phyloP scores from a whole-genome alignment of 148 eudicot species.

The Camellia granthamiana region DNA sequence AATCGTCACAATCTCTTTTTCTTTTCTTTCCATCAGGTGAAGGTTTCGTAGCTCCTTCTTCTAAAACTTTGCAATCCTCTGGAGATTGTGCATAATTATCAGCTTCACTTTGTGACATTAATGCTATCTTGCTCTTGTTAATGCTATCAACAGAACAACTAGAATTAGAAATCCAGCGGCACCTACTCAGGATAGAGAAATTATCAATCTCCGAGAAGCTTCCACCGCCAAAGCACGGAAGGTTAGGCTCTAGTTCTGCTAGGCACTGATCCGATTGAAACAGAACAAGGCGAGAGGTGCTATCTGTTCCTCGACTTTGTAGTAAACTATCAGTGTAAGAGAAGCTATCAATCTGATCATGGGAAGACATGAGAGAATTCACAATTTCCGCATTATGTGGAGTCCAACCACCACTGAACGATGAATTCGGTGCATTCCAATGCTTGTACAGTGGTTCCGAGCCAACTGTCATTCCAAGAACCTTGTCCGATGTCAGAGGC shows the following conservation, averaged over 20 bases:
- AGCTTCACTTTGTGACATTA: neutral
- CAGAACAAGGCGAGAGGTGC: neutral
- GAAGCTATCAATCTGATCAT: neutral
- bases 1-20: neutral
- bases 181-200: neutral
- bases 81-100: neutral
- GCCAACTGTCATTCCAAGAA: neutral
- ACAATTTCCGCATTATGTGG: neutral
- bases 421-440: conserved; percentile 3
- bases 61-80: conserved; percentile 1
- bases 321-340: neutral
- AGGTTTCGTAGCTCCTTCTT: neutral
- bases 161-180: conserved; percentile 3
- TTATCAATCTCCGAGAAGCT: neutral
- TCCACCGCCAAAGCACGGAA: conserved; percentile 9
- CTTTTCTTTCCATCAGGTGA: conserved; percentile 21
- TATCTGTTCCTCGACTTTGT: neutral
- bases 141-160: neutral
- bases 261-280: neutral
- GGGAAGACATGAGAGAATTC: neutral
- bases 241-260: conserved; percentile 2
- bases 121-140: neutral
- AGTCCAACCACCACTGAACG: conserved; percentile 8
- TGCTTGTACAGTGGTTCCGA: conserved; percentile 1
- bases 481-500: neutral